Percentiles rank a stretch among this genome's conserved stretches.
Evolutionary conservation across 495 filamentous ascomycete species (phyloP).

Genomic region (Apiosordaria backusii): DNA sequence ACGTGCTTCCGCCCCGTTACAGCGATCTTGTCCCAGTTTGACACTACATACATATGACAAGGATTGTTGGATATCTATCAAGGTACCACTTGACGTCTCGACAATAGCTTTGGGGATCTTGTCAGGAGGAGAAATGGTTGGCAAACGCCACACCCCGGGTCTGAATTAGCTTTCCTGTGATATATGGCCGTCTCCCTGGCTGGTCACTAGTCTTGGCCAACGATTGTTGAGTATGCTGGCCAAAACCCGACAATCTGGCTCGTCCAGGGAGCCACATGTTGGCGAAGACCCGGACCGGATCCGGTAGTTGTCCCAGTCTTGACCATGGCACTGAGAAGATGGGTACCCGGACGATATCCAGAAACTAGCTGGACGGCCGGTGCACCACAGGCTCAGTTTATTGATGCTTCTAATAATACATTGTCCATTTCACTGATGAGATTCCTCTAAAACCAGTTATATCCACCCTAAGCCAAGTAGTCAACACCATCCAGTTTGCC

Average conservation of each 20-base stretch:
- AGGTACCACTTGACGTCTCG: not conserved
- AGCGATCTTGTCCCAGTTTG: not conserved
- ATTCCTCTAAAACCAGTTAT: not conserved
- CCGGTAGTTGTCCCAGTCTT: not conserved
- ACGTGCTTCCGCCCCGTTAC: not conserved
- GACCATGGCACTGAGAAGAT: not conserved
- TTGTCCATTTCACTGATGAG: not conserved
- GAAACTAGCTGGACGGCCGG: not conserved
- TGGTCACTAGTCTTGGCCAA: not conserved
- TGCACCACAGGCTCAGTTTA: not conserved
- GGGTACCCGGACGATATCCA: not conserved
- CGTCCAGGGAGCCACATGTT: not conserved
- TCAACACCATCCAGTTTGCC: not conserved
- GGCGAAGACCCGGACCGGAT: not conserved
- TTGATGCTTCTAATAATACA: not conserved
- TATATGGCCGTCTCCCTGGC: too few relatives aligned
- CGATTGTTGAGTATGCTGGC: not conserved
- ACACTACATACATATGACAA: not conserved
- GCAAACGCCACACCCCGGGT: too few relatives aligned
- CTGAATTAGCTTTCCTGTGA: too few relatives aligned
- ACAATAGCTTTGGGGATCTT: too few relatives aligned
- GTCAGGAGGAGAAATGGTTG: conserved; percentile 3
- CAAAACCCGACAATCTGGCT: not conserved
- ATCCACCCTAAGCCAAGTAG: not conserved
- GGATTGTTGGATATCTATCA: not conserved